phyloP scores from a whole-genome alignment of 768 basidiomycete species.

The Phylloporus sp. region DNA sequence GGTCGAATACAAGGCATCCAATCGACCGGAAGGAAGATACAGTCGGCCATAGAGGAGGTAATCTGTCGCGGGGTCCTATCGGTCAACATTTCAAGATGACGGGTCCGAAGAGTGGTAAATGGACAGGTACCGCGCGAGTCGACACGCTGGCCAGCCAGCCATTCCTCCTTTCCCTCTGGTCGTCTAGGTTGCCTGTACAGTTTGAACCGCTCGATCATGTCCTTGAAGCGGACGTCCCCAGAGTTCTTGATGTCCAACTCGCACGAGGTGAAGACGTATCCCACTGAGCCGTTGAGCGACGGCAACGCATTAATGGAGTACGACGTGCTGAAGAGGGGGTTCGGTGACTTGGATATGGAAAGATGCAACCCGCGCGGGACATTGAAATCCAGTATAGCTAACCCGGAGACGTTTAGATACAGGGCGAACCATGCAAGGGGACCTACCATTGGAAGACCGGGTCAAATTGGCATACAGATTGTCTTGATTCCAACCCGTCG shows the following conservation, averaged over 20 bases:
- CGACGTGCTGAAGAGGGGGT: slow-evolving; percentile 81
- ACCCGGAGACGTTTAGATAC: slow-evolving; percentile 4
- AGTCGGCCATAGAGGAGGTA: slow-evolving; percentile 91
- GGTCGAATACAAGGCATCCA: slow-evolving; percentile 87
- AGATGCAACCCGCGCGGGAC: slow-evolving; percentile 78
- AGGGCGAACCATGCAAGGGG: slow-evolving; percentile 6
- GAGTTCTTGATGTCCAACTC: slow-evolving; percentile 68
- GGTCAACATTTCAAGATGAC: slow-evolving; percentile 20
- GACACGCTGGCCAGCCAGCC: slow-evolving; percentile 73
- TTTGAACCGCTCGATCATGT: slow-evolving; percentile 85
- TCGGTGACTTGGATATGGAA: slow-evolving; percentile 84
- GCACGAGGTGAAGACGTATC: slow-evolving; percentile 91
- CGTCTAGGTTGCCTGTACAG: slow-evolving; percentile 75
- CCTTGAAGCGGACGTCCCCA: slow-evolving; percentile 72
- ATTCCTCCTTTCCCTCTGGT: slow-evolving; percentile 77
- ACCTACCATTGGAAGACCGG: slow-evolving; percentile 77
- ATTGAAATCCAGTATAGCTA: slow-evolving; percentile 88
- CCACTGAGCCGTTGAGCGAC: slow-evolving; percentile 85
- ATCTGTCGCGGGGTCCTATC: slow-evolving; percentile 44
- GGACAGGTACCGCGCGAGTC: slow-evolving; percentile 62
- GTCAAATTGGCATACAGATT: slow-evolving; percentile 89
- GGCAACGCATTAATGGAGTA: slow-evolving; percentile 93
- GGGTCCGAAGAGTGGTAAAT: background rate
- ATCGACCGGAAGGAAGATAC: slow-evolving; percentile 80
- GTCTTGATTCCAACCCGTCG: slow-evolving; percentile 97